Evolutionary conservation across 192 early-diverging fungal species (phyloP).

Genomic region (Backusella westeae): DNA sequence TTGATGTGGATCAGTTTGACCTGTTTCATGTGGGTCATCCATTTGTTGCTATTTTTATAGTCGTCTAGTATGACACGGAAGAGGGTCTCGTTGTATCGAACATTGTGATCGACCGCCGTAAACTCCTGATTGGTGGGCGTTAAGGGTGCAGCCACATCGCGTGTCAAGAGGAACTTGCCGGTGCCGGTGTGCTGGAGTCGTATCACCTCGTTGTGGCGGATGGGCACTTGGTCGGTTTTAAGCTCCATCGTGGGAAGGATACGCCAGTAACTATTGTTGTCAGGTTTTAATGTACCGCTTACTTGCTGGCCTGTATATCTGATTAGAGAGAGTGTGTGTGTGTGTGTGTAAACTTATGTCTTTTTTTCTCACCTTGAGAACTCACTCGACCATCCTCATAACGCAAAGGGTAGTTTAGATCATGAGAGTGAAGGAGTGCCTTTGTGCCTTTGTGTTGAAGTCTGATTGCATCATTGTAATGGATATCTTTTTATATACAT

Average conservation of each 20-base stretch:
- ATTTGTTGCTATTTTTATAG: constrained; percentile 42
- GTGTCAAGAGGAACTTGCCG: constrained; percentile 55
- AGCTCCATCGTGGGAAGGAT: constrained; percentile 39
- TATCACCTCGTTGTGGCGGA: constrained; percentile 76
- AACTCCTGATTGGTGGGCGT: constrained; percentile 68
- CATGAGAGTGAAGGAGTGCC: constrained; percentile 79
- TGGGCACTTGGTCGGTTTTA: constrained; percentile 29
- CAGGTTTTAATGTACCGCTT: constrained; percentile 76
- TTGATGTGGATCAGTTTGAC: constrained; percentile 75
- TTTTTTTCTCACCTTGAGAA: constrained; percentile 55
- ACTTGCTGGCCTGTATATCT: constrained; percentile 75
- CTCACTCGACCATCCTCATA: constrained; percentile 92
- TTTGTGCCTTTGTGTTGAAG: constrained; percentile 76
- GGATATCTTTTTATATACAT: constrained; percentile 49
- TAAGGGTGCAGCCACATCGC: constrained; percentile 60
- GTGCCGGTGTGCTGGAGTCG: constrained; percentile 70
- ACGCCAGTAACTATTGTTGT: constrained; percentile 74
- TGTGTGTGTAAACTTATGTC: no score
- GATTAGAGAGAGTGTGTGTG: background rate
- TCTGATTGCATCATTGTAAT: constrained; percentile 77
- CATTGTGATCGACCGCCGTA: constrained; percentile 54
- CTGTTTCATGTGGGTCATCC: constrained; percentile 58
- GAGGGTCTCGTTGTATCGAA: constrained; percentile 56
- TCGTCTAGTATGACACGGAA: constrained; percentile 63
- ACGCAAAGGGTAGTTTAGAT: constrained; percentile 76